Base-by-base conservation (phyloP, 1,284 basidiomycete genomes). In the Agaricales sp. region DNA sequence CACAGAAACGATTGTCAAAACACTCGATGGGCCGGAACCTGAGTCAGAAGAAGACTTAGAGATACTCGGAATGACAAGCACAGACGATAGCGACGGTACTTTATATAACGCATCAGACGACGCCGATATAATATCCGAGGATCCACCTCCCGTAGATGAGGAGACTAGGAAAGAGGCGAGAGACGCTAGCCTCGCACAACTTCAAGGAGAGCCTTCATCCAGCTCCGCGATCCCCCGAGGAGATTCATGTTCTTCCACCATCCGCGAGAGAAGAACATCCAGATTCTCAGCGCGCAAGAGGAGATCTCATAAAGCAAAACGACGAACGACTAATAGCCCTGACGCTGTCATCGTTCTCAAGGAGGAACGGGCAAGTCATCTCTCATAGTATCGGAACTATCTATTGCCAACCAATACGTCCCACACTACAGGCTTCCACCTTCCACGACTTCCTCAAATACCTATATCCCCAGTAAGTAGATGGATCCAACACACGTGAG, bases 371-470 rank as follows among this genome's bases (percentile, higher is more conserved):
- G 82, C 82, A 56, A 23, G 70, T 58, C n/a, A 25, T 23, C 49
- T 30, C 38, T 11, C 41, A 25, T 4, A n/a, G n/a, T n/a, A n/a
- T n/a, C n/a, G n/a, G n/a, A n/a, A n/a, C n/a, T n/a, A n/a, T n/a
- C n/a, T n/a, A n/a, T n/a, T n/a, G n/a, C n/a, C n/a, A n/a, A n/a
- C n/a, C n/a, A n/a, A n/a, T n/a, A 41, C 19, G 26, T 23, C 39
- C 18, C 22, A 21, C 25, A 23, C 20, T 51, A 6, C 54, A 84
- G 80, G 87, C 89, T 2, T 75, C 69, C 59, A 85, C 80, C 13
- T 91, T 92, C 61, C 88, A 91, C 53, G 89, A 91, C 64, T 87
- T 91, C 60, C 75, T 92, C 50, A 87, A 85, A 67, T 90, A 80
- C 59, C 79, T 92, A 47, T 92, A 92, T 61, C 88, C 88, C 18